phyloP scores from a whole-genome alignment of 306 rosid genomes.

The Arachis stenosperma region DNA sequence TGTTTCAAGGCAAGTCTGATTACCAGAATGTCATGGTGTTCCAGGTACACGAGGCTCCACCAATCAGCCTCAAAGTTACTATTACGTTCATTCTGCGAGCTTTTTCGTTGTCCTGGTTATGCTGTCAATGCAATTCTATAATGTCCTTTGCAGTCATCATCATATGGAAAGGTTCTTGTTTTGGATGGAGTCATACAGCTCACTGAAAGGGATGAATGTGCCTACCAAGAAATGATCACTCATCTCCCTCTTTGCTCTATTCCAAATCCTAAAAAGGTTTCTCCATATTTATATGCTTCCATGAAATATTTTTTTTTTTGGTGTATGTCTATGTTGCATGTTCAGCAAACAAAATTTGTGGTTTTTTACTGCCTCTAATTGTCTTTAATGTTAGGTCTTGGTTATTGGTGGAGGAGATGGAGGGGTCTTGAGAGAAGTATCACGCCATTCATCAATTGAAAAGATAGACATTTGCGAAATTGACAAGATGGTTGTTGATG shows the following conservation, averaged over 20 bases:
- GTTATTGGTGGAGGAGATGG: slow-evolving; percentile 99
- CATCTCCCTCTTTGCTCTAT: slow-evolving; percentile 98
- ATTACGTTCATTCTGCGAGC: slow-evolving; percentile 1
- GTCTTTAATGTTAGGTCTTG: slow-evolving; percentile 61
- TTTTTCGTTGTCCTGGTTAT: slow-evolving; percentile 18
- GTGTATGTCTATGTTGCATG: slow-evolving; percentile 17
- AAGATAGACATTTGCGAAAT: slow-evolving; percentile 95
- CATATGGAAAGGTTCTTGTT: slow-evolving; percentile 95
- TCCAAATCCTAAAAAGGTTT: slow-evolving; percentile 87
- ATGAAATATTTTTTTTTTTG: not conserved
- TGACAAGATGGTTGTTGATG: slow-evolving; percentile 97
- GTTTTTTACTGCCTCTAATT: slow-evolving; percentile 24
- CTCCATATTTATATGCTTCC: slow-evolving; percentile 12
- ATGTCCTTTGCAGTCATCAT: slow-evolving; percentile 73
- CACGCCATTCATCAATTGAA: slow-evolving; percentile 89
- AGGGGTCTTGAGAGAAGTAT: slow-evolving; percentile 89
- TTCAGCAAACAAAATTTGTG: not conserved
- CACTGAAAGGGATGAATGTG: slow-evolving; percentile 97
- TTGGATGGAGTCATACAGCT: slow-evolving; percentile 98
- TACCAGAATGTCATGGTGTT: slow-evolving; percentile 92
- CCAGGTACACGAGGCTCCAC: slow-evolving; percentile 57
- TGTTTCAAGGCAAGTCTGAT: slow-evolving; percentile 86
- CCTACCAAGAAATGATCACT: slow-evolving; percentile 98
- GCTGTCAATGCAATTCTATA: slow-evolving; percentile 21
- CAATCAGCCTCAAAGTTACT: slow-evolving; percentile 4